Evolutionary conservation across 768 basidiomycete genomes (phyloP).

Genomic region (Hortiboletus campestris): DNA sequence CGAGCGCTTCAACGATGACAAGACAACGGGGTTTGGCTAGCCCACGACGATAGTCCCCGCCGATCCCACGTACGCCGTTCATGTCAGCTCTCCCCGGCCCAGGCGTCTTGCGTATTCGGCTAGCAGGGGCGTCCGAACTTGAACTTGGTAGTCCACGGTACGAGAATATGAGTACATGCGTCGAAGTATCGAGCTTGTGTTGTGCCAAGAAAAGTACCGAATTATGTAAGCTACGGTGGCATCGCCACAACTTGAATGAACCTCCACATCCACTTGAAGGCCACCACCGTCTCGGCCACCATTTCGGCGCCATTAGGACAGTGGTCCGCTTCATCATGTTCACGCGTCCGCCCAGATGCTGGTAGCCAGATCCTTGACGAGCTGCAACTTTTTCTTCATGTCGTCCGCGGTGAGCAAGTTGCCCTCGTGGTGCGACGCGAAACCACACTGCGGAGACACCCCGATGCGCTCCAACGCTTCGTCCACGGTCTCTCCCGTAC

Average conservation of each 20-base stretch:
- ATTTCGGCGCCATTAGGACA: too few species aligned
- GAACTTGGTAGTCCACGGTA: too few species aligned
- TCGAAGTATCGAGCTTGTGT: too few species aligned
- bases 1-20: neutral
- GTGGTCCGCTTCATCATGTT: neutral
- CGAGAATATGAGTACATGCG: too few species aligned
- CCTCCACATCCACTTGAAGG: neutral
- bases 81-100: constrained; percentile 16
- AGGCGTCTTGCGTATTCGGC: constrained; percentile 25
- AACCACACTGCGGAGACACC: constrained; percentile 53
- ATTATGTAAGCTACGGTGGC: too few species aligned
- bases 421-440: constrained; percentile 46
- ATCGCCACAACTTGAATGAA: too few species aligned
- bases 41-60: constrained; percentile 39
- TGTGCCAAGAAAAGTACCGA: too few species aligned
- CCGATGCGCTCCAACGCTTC: constrained; percentile 40
- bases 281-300: too few species aligned
- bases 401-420: constrained; percentile 39
- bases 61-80: constrained; percentile 40
- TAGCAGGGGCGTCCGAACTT: too few species aligned
- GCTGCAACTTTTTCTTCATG: constrained; percentile 29
- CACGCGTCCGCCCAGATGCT: constrained; percentile 35
- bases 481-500: constrained; percentile 35
- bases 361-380: constrained; percentile 37
- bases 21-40: constrained; percentile 33